These are phyloP conservation scores for Lantana camara DNA, from an alignment of 257 asterid genomes.

Conservation along the genomic window DNA sequence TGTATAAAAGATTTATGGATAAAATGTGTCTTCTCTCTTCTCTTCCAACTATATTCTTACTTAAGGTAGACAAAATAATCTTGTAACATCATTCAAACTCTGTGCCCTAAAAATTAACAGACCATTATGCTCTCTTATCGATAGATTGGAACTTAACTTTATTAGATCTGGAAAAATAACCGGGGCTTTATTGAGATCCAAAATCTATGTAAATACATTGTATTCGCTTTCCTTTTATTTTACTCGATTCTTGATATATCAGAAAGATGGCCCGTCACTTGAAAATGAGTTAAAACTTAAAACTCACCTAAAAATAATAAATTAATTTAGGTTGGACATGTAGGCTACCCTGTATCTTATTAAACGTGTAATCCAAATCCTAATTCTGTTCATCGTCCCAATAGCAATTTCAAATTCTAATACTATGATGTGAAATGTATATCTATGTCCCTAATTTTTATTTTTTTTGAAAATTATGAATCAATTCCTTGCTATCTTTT, in stretches of 20 bases:
- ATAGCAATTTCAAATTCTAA: background rate
- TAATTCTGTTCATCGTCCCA: background rate
- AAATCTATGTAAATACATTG: background rate
- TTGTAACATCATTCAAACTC: slow-evolving; percentile 4
- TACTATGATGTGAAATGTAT: background rate
- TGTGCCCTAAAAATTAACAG: background rate
- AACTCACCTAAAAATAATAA: background rate
- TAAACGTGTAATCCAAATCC: too few species aligned
- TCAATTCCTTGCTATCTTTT: slow-evolving; percentile 20
- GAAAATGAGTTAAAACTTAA: background rate
- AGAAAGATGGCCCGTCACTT: slow-evolving; percentile 5
- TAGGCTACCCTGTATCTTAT: too few species aligned
- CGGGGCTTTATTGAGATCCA: slow-evolving; percentile 4
- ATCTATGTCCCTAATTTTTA: slow-evolving; percentile 5
- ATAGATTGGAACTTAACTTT: background rate
- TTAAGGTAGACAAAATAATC: background rate
- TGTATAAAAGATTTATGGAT: background rate
- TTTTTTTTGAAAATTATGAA: background rate
- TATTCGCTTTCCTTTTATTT: background rate
- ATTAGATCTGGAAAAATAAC: background rate
- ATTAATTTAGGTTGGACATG: background rate
- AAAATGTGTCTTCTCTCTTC: slow-evolving; percentile 1
- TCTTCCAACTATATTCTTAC: background rate
- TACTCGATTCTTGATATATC: background rate
- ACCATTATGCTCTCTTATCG: background rate